phyloP scores from a whole-genome alignment of 768 basidiomycete species.

The Tylopilus vinaceipallidus region DNA sequence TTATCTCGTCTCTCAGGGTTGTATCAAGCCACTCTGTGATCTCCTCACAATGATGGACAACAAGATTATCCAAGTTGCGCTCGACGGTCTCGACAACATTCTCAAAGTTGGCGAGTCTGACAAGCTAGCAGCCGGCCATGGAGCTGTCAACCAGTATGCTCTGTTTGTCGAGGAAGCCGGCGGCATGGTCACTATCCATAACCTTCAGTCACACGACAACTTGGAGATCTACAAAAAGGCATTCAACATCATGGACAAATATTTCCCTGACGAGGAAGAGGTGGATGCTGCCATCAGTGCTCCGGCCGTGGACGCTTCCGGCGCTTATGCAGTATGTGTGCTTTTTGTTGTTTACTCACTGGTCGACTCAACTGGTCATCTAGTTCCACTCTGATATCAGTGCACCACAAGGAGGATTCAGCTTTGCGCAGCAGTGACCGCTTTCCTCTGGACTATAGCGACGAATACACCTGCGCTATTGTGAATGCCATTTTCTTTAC shows the following conservation, averaged over 20 bases:
- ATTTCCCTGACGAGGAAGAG: conserved; percentile 98
- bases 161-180: conserved; percentile 96
- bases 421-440: conserved; percentile 69
- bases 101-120: conserved; percentile 97
- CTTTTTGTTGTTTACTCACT: neutral
- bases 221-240: conserved; percentile 99
- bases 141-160: conserved; percentile 90
- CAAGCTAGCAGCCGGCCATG: conserved; percentile 77
- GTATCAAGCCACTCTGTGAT: conserved; percentile 98
- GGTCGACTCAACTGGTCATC: conserved; percentile 7
- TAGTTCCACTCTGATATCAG: conserved; percentile 84
- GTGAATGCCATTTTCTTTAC: conserved; percentile 8
- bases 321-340: conserved; percentile 67
- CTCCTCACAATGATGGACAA: conserved; percentile 98
- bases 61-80: conserved; percentile 98
- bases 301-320: conserved; percentile 71
- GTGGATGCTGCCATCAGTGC: conserved; percentile 78
- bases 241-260: conserved; percentile 97
- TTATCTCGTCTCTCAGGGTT: conserved; percentile 95
- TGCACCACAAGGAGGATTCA: conserved; percentile 95
- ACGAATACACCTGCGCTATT: conserved; percentile 1
- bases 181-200: conserved; percentile 98
- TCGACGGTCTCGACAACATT: conserved; percentile 98
- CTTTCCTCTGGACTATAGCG: conserved; percentile 1
- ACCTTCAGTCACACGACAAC: conserved; percentile 99